Evolutionary conservation across 345 rosid species (phyloP), one percentile per base, ranked within the genome.

Genomic region (Gossypium mustelinum): DNA sequence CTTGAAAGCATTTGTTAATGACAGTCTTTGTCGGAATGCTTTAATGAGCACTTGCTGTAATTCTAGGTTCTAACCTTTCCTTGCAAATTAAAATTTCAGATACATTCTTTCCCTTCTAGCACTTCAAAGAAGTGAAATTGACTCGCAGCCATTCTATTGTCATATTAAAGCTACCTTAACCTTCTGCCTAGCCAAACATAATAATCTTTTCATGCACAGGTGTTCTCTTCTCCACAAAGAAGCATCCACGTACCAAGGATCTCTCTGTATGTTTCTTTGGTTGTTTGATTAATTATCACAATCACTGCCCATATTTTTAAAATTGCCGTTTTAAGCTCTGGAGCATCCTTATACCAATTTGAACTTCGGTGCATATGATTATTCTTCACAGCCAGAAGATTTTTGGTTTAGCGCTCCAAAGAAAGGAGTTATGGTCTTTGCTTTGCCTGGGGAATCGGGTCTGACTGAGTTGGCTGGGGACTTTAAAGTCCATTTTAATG

Each of bases 351-450:
- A 11, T 12, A 50, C 22, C 18, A 14, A 57, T 48, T 67, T 67
- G 47, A 34, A 12, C 10, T 7, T 2, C 2, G 27, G 20, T 69
- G 58, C 24, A 76, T 77, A 27, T 20, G 22, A 50, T 34, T 68
- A 11, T 55, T 6, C 76, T 79, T 75, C 70, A 68, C 87, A 91
- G 97, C 82, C 97, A 7, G 94, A 91, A 85, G 94, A 91, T 77
- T 86, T 82, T 78, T 91, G 97, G 97, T 91, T 91, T 82, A 89
- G 85, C 76, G 94, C 97, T 22, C 97, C 97, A 39, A 89, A 87
- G 84, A 91, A 91, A 85, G 97, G 97, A 68, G 86, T 91, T 55
- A 88, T 91, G 92, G 94, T 91, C 76, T 91, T 91, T 83, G 90
- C 97, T 65, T 50, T 91, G 78, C 97, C 97, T 0, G 97, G 97